Conservation (phyloP, 371 early-diverging fungal genomes). For the Blastocladiella emersonii region DNA sequence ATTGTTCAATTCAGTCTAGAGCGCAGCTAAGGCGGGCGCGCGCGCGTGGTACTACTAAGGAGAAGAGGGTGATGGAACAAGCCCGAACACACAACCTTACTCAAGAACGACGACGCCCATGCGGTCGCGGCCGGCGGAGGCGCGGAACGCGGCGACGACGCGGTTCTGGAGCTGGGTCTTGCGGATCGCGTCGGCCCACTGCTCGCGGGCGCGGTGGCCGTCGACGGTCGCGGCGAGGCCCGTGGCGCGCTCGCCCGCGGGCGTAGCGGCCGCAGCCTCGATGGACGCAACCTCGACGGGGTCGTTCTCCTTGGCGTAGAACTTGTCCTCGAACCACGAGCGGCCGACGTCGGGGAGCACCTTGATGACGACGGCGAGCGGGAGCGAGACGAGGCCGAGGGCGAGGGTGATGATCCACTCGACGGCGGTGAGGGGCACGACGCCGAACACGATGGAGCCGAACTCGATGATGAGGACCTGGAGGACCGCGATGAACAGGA, state of each 20-base stretch:
- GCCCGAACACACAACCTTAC: too few relatives aligned
- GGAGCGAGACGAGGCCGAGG: conserved; percentile 69
- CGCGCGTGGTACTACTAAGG: too few relatives aligned
- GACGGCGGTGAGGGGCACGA: conserved; percentile 40
- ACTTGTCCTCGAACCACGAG: neutral
- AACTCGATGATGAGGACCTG: conserved; percentile 78
- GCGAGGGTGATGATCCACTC: conserved; percentile 72
- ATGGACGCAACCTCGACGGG: too few relatives aligned
- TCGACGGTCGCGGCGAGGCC: neutral
- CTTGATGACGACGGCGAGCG: conserved; percentile 60
- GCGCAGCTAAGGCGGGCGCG: too few relatives aligned
- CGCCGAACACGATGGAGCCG: conserved; percentile 81
- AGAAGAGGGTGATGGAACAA: too few relatives aligned
- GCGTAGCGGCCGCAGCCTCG: too few relatives aligned
- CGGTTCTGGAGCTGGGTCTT: conserved; percentile 17
- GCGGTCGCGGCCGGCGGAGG: neutral
- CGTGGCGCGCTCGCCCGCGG: too few relatives aligned
- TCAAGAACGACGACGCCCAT: conserved; percentile 25
- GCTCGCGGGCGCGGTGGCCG: neutral
- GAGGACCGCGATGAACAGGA: conserved; percentile 47
- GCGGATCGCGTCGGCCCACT: neutral
- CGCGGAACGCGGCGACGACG: conserved; percentile 20
- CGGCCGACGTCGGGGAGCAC: conserved; percentile 12
- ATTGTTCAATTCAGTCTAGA: too few relatives aligned
- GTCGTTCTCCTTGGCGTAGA: neutral